Percentiles rank a stretch among this genome's conserved stretches.
Conservation (phyloP, 2,329 filamentous ascomycete species). For the Neopestalotiopsis sp. region DNA sequence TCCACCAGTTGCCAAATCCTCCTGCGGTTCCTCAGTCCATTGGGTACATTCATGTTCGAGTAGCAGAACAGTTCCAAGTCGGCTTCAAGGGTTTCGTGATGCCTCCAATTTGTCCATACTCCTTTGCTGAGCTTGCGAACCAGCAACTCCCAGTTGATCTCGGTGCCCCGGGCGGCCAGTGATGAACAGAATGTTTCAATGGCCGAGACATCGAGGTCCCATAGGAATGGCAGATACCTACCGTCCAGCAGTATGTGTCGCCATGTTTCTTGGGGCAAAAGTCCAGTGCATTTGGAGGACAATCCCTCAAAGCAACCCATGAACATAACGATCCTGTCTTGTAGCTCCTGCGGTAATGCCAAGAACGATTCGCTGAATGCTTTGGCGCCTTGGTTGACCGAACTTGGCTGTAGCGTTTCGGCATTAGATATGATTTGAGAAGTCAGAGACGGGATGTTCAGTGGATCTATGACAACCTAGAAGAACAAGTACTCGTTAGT, state of each 20-base stretch:
- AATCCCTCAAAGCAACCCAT: conserved; percentile 18
- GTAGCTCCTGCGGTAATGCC: conserved; percentile 23
- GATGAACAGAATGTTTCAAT: conserved; percentile 17
- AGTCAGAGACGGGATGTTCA: conserved; percentile 18
- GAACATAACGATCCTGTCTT: conserved; percentile 16
- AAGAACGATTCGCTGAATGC: conserved; percentile 22
- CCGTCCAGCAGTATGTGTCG: conserved; percentile 25
- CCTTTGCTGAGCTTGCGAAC: conserved; percentile 27
- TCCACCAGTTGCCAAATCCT: conserved; percentile 29
- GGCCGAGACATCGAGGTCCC: conserved; percentile 21
- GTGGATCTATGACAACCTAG: conserved; percentile 14
- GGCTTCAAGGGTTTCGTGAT: conserved; percentile 19
- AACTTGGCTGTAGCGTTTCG: conserved; percentile 13
- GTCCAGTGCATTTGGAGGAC: conserved; percentile 23
- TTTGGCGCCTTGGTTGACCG: background rate
- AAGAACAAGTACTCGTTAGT: background rate
- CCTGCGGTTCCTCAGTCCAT: conserved; percentile 26
- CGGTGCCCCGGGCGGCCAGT: background rate
- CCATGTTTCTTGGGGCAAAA: conserved; percentile 27
- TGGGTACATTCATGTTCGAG: conserved; percentile 19
- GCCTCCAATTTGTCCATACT: conserved; percentile 13
- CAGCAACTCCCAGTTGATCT: conserved; percentile 29
- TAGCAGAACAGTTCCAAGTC: conserved; percentile 16
- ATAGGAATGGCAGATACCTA: conserved; percentile 26
- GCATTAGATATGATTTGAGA: conserved; percentile 23